These are phyloP conservation scores for Paramecium biaurelia DNA, from an alignment of 73 alveolate genomes.

Conservation along the genomic window DNA sequence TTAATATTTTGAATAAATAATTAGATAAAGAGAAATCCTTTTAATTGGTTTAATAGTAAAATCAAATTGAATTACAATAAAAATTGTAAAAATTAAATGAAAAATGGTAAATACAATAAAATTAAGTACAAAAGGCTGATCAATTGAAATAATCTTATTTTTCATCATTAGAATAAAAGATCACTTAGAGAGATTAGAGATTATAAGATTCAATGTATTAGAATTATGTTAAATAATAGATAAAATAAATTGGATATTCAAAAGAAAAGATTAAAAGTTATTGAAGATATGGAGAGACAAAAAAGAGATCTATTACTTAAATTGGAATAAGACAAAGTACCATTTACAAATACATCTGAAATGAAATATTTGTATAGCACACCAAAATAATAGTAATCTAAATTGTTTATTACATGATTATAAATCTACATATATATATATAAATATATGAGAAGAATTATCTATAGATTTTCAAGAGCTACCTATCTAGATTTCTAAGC, in stretches of 20 bases:
- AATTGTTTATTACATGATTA: conserved; percentile 44
- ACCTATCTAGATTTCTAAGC: conserved; percentile 84
- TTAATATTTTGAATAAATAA: neutral
- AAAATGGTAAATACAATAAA: neutral
- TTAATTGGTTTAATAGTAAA: neutral
- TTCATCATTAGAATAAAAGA: neutral
- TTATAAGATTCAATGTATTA: conserved; percentile 33
- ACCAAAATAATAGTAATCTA: conserved; percentile 1
- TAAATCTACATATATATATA: neutral
- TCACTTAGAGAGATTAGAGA: neutral
- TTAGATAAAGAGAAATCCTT: neutral
- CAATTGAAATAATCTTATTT: neutral
- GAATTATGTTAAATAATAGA: neutral
- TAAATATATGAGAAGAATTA: neutral
- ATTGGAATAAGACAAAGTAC: neutral
- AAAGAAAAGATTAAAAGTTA: neutral
- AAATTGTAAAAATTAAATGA: neutral
- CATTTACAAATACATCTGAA: conserved; percentile 12
- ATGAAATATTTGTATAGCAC: conserved; percentile 14
- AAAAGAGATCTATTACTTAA: conserved; percentile 5
- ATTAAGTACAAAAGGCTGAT: neutral
- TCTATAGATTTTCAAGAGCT: neutral
- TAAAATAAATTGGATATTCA: neutral
- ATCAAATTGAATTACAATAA: neutral
- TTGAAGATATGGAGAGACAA: conserved; percentile 41